These are phyloP conservation scores for Cryptococcus hybrid DNA, from an alignment of 1,284 basidiomycete genomes.

Conservation along the genomic window DNA sequence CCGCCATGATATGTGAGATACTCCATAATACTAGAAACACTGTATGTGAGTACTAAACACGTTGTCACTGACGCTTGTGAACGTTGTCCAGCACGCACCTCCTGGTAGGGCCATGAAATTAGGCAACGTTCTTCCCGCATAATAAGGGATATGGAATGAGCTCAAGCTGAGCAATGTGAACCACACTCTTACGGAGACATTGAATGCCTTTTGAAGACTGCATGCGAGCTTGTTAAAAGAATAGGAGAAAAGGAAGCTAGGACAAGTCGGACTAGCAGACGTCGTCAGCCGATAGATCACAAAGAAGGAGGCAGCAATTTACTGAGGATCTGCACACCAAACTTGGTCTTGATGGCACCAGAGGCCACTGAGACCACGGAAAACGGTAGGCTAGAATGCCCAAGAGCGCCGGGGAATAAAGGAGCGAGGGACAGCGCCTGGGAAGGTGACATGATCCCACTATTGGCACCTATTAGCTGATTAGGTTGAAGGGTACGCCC, in stretches of 20 bases:
- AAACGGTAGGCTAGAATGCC: slow-evolving; percentile 49
- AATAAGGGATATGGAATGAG: slow-evolving; percentile 92
- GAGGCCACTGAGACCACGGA: slow-evolving; percentile 52
- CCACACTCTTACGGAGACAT: slow-evolving; percentile 58
- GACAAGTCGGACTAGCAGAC: slow-evolving; percentile 64
- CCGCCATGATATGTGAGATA: slow-evolving; percentile 22
- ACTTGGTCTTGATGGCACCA: slow-evolving; percentile 57
- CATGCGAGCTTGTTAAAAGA: slow-evolving; percentile 65
- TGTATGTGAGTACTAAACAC: background rate
- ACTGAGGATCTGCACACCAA: slow-evolving; percentile 65
- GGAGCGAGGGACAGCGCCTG: slow-evolving; percentile 69
- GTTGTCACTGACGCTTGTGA: background rate
- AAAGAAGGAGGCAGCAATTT: slow-evolving; percentile 52
- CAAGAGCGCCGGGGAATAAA: slow-evolving; percentile 57
- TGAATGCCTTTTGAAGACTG: slow-evolving; percentile 64
- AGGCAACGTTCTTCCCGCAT: slow-evolving; percentile 87
- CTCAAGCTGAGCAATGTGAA: slow-evolving; percentile 69
- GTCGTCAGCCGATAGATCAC: slow-evolving; percentile 3
- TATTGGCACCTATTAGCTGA: slow-evolving; percentile 33
- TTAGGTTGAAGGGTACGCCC: background rate
- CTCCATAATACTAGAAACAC: slow-evolving; percentile 5
- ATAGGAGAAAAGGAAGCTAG: slow-evolving; percentile 68
- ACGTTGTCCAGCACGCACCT: slow-evolving; percentile 55
- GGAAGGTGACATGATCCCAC: slow-evolving; percentile 89
- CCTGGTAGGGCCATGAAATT: slow-evolving; percentile 88